phyloP scores from a whole-genome alignment of 2,329 filamentous ascomycete genomes.

The Exophiala spinifera region DNA sequence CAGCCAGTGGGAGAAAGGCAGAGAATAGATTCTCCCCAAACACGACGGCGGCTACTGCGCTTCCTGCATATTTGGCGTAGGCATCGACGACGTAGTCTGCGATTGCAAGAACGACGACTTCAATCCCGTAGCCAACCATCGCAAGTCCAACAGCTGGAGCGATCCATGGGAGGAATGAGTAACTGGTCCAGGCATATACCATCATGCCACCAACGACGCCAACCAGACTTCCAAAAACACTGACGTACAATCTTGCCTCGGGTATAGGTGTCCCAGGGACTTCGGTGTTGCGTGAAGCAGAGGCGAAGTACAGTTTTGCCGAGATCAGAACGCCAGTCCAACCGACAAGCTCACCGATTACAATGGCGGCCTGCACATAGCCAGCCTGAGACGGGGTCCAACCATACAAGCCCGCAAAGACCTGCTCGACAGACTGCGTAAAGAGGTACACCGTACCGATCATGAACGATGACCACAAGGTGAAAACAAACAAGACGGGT shows the following conservation, averaged over 20 bases:
- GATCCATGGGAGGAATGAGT: slow-evolving; percentile 45
- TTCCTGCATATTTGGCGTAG: slow-evolving; percentile 50
- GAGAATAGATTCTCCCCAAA: slow-evolving; percentile 50
- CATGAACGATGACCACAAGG: slow-evolving; percentile 49
- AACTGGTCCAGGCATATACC: slow-evolving; percentile 51
- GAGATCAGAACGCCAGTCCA: slow-evolving; percentile 46
- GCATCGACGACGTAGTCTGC: slow-evolving; percentile 51
- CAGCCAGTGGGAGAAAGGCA: slow-evolving; percentile 48
- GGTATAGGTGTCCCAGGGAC: slow-evolving; percentile 40
- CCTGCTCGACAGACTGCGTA: slow-evolving; percentile 59
- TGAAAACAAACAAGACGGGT: slow-evolving; percentile 48
- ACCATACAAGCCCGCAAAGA: slow-evolving; percentile 73
- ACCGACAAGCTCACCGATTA: slow-evolving; percentile 47
- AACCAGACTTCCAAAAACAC: slow-evolving; percentile 45
- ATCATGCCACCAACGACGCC: slow-evolving; percentile 51
- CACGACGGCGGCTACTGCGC: slow-evolving; percentile 48
- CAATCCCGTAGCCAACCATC: slow-evolving; percentile 51
- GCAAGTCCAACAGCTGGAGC: slow-evolving; percentile 46
- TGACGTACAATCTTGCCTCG: slow-evolving; percentile 43
- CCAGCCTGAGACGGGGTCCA: slow-evolving; percentile 55
- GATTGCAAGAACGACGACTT: slow-evolving; percentile 45
- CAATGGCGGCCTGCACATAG: slow-evolving; percentile 45
- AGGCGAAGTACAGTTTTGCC: slow-evolving; percentile 47
- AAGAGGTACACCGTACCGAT: slow-evolving; percentile 50
- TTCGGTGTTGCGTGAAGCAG: slow-evolving; percentile 37